These are phyloP conservation scores for Podospora fimiseda DNA, from an alignment of 495 filamentous ascomycete species.

Conservation along the genomic window DNA sequence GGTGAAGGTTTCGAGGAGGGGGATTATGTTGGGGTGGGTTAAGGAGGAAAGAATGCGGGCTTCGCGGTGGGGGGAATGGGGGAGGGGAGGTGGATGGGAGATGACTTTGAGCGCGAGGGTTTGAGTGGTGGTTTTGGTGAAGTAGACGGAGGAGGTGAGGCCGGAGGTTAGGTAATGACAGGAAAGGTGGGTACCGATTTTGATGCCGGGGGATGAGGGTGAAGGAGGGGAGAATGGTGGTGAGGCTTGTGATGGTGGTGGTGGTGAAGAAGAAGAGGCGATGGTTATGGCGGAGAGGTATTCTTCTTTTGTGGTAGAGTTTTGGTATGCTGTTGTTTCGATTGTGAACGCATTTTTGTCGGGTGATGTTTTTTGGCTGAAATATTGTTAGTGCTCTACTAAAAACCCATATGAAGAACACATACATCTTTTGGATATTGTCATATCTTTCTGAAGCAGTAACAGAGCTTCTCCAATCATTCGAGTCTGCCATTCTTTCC, in stretches of 20 bases:
- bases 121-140: conserved; percentile 36
- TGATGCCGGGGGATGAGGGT: conserved; percentile 34
- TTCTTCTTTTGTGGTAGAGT: conserved; percentile 34
- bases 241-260: background rate
- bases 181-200: conserved; percentile 63
- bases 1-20: conserved; percentile 61
- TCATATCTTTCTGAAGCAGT: conserved; percentile 46
- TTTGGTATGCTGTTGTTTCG: conserved; percentile 41
- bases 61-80: conserved; percentile 76
- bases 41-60: conserved; percentile 59
- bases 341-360: conserved; percentile 27
- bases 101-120: conserved; percentile 76
- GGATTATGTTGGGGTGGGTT: conserved; percentile 44
- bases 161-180: conserved; percentile 69
- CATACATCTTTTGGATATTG: conserved; percentile 46
- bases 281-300: conserved; percentile 34
- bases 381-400: too few species aligned
- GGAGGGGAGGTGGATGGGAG: conserved; percentile 60
- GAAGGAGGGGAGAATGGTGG: background rate
- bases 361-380: background rate
- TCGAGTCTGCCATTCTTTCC: conserved; percentile 12
- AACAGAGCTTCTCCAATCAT: conserved; percentile 27
- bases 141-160: conserved; percentile 76
- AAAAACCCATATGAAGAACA: too few species aligned
- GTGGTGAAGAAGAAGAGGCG: background rate